phyloP scores from a whole-genome alignment of 2,329 filamentous ascomycete species.

The Nothophoma quercina region DNA sequence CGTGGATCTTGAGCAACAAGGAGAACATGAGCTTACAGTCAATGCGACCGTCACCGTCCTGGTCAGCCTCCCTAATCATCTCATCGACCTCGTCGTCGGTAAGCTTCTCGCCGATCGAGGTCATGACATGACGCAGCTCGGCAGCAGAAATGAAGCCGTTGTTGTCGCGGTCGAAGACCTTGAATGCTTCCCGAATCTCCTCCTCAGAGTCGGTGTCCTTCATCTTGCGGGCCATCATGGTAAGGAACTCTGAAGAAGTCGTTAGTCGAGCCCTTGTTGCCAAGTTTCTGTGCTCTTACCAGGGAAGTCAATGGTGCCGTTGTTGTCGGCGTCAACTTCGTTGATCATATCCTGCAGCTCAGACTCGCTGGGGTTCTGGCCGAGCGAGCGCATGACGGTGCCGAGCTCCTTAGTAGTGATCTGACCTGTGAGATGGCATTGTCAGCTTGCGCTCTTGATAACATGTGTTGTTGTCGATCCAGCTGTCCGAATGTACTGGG shows the following conservation, averaged over 20 bases:
- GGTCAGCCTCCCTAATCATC: conserved; percentile 71
- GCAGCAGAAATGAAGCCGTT: conserved; percentile 70
- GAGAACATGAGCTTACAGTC: conserved; percentile 62
- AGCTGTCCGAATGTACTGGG: neutral
- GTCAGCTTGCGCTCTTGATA: conserved; percentile 32
- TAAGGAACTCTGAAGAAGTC: conserved; percentile 63
- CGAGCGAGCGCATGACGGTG: conserved; percentile 69
- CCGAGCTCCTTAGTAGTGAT: conserved; percentile 71
- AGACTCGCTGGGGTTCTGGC: conserved; percentile 67
- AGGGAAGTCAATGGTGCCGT: conserved; percentile 71
- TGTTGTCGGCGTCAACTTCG: conserved; percentile 71
- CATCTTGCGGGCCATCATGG: conserved; percentile 71
- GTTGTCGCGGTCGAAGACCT: conserved; percentile 71
- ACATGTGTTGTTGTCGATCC: conserved; percentile 15
- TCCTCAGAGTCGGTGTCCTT: conserved; percentile 69
- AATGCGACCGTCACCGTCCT: conserved; percentile 70
- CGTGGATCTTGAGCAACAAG: neutral
- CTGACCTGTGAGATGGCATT: conserved; percentile 56
- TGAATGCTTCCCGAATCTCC: conserved; percentile 71
- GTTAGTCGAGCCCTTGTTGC: conserved; percentile 13
- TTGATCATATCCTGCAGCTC: conserved; percentile 73
- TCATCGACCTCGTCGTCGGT: conserved; percentile 69
- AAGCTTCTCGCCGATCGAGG: conserved; percentile 69
- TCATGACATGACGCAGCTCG: conserved; percentile 70
- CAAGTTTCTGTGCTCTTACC: conserved; percentile 47